These are phyloP conservation scores for Haplographium delicatum DNA, from an alignment of 495 filamentous ascomycete species.

Conservation along the genomic window DNA sequence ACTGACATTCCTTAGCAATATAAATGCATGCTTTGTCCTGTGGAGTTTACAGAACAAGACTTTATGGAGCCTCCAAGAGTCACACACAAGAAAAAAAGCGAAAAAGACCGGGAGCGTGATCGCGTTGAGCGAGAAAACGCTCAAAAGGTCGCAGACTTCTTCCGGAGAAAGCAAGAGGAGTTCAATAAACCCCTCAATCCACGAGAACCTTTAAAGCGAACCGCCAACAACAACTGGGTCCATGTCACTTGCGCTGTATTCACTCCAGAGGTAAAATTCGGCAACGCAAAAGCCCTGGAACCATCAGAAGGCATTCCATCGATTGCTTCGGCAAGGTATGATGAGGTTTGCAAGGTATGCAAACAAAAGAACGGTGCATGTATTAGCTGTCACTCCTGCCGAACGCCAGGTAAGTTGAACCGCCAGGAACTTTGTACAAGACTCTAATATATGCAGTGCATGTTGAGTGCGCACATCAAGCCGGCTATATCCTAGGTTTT, in stretches of 20 bases:
- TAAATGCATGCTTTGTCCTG: slow-evolving; percentile 86
- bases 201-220: slow-evolving; percentile 88
- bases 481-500: slow-evolving; percentile 78
- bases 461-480: slow-evolving; percentile 81
- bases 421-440: slow-evolving; percentile 5
- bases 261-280: slow-evolving; percentile 88
- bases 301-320: slow-evolving; percentile 82
- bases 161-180: slow-evolving; percentile 76
- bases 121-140: slow-evolving; percentile 76
- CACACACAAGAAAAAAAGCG: slow-evolving; percentile 87
- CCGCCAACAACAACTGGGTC: slow-evolving; percentile 95
- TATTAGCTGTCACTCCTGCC: slow-evolving; percentile 77
- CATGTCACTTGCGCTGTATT: slow-evolving; percentile 90
- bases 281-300: slow-evolving; percentile 70
- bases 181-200: slow-evolving; percentile 75
- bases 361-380: slow-evolving; percentile 67
- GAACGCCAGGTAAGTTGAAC: slow-evolving; percentile 39
- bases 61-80: slow-evolving; percentile 80
- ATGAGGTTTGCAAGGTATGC: slow-evolving; percentile 81
- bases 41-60: slow-evolving; percentile 68
- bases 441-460: slow-evolving; percentile 53
- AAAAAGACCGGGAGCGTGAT: slow-evolving; percentile 87
- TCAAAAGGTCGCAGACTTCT: slow-evolving; percentile 65
- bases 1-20: slow-evolving; percentile 55
- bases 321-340: slow-evolving; percentile 62